Conservation (phyloP, 148 eudicot species). For the Spergularia marina region DNA sequence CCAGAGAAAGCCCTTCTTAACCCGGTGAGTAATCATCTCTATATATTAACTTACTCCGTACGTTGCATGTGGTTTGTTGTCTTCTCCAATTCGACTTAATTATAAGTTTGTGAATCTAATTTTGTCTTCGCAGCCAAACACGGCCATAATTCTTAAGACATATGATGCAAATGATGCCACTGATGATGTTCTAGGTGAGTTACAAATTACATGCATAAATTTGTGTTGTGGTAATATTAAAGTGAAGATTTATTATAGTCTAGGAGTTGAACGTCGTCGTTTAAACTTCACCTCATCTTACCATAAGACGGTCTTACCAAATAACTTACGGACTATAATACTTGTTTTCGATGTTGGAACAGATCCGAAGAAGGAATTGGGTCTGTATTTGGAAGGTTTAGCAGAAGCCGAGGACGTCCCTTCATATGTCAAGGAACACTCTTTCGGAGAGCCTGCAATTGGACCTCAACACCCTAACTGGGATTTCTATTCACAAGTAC, state of each 20-base stretch:
- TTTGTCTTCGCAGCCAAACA: slow-evolving; percentile 2
- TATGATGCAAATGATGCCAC: background rate
- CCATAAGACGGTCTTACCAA: too few species aligned
- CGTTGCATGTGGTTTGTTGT: too few species aligned
- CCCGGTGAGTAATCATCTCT: background rate
- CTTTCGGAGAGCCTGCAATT: slow-evolving; percentile 14
- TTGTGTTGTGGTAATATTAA: too few species aligned
- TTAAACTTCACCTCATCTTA: too few species aligned
- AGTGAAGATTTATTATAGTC: too few species aligned
- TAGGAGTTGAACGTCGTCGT: too few species aligned
- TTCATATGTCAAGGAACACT: slow-evolving; percentile 24
- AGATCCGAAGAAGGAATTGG: slow-evolving; percentile 24
- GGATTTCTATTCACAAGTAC: slow-evolving; percentile 14
- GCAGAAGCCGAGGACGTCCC: slow-evolving; percentile 40
- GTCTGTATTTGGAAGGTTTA: slow-evolving; percentile 30
- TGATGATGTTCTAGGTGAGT: slow-evolving; percentile 14
- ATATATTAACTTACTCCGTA: too few species aligned
- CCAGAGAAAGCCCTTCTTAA: slow-evolving; percentile 23
- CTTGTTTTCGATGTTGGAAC: background rate
- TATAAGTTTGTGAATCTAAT: too few species aligned
- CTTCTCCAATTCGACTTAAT: too few species aligned
- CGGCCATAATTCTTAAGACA: background rate
- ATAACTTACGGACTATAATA: background rate
- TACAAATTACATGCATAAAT: background rate
- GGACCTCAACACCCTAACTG: slow-evolving; percentile 20